phyloP scores from a whole-genome alignment of 441 rosid species.

The Monsonia emarginata region DNA sequence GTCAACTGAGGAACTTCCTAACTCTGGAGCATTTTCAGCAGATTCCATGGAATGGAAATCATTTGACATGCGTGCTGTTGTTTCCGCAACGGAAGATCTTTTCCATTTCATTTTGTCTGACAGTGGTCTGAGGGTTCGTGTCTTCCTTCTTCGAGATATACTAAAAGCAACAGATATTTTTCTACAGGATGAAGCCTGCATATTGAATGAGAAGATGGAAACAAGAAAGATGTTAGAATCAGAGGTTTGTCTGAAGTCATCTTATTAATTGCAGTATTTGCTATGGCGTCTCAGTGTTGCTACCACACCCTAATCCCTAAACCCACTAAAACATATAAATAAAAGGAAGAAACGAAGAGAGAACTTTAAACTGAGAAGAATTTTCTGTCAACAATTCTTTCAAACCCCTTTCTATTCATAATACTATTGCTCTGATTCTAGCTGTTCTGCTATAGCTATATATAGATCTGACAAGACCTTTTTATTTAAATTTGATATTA shows the following conservation, averaged over 20 bases:
- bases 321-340: no score
- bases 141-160: constrained; percentile 74
- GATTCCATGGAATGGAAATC: constrained; percentile 56
- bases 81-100: constrained; percentile 87
- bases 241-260: constrained; percentile 35
- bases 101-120: constrained; percentile 68
- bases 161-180: constrained; percentile 52
- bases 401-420: no score
- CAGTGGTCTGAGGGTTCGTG: constrained; percentile 69
- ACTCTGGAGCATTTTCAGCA: constrained; percentile 29
- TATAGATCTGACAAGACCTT: no score
- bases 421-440: no score
- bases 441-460: no score
- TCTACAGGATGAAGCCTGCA: constrained; percentile 41
- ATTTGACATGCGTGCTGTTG: constrained; percentile 77
- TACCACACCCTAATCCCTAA: no score
- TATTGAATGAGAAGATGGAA: constrained; percentile 25
- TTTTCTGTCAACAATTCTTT: no score
- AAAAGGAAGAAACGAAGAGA: no score
- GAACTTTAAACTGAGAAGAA: no score
- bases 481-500: no score
- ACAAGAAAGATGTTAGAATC: constrained; percentile 16
- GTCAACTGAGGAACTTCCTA: constrained; percentile 30
- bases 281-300: no score
- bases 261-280: background rate